A percentile compares a stretch with the other conserved stretches of the same genome.
phyloP scores from a whole-genome alignment of 805 yeast species.

The Yarrowia bubula region DNA sequence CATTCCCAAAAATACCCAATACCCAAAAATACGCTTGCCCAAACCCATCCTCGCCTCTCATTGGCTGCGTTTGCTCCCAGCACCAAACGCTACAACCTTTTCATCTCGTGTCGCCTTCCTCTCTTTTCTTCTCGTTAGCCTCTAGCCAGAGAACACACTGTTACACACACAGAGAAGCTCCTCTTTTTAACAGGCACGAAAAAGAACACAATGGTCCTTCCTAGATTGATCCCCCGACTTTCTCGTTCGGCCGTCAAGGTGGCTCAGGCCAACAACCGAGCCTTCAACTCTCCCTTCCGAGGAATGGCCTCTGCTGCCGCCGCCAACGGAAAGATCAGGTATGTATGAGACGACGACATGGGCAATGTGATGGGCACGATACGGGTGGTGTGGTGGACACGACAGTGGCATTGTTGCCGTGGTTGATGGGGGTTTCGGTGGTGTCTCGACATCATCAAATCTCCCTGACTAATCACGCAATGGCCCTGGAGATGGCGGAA shows the following conservation, averaged over 20 bases:
- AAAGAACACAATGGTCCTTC: constrained; percentile 61
- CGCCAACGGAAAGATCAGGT: constrained; percentile 77
- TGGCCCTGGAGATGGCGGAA: background rate
- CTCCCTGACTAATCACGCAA: background rate
- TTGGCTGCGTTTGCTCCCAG: constrained; percentile 27
- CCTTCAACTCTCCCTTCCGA: constrained; percentile 51
- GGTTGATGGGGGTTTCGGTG: background rate
- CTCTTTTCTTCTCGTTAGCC: constrained; percentile 26
- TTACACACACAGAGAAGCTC: constrained; percentile 28
- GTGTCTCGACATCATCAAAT: background rate
- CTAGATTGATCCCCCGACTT: constrained; percentile 43
- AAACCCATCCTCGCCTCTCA: background rate
- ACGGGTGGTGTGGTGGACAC: background rate
- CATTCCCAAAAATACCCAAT: background rate
- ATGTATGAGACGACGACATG: constrained; percentile 44
- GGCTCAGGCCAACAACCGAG: constrained; percentile 74
- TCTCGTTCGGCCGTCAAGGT: constrained; percentile 87
- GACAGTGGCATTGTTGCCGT: background rate
- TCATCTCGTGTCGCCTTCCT: constrained; percentile 24
- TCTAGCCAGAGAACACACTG: constrained; percentile 28
- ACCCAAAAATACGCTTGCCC: constrained; percentile 2
- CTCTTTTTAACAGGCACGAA: constrained; percentile 28
- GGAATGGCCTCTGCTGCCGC: constrained; percentile 77
- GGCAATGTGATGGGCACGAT: constrained; percentile 1
- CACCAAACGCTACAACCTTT: constrained; percentile 27